phyloP scores from a whole-genome alignment of 1,284 basidiomycete species.

The Trichosporon faecale region DNA sequence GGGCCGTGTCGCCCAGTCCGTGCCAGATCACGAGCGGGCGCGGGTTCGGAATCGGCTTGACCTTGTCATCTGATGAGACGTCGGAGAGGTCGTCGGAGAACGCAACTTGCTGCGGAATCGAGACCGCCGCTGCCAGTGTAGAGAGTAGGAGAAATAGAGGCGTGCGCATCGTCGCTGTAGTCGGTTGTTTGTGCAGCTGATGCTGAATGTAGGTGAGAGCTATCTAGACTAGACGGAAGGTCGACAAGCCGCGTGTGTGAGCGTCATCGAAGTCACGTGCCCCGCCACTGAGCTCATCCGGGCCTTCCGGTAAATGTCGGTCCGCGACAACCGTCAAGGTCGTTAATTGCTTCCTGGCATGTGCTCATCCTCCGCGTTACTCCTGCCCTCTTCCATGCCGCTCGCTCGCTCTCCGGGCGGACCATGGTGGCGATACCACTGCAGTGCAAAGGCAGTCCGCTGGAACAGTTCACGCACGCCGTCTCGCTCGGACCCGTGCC shows the following conservation, averaged over 20 bases:
- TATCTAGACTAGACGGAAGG: background rate
- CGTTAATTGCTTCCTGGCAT: background rate
- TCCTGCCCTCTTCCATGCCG: too few species aligned
- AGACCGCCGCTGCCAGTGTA: background rate
- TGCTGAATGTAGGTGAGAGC: background rate
- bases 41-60: conserved; percentile 17
- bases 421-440: background rate
- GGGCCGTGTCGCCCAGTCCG: conserved; percentile 69
- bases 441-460: background rate
- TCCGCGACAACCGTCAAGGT: background rate
- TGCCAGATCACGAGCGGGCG: conserved; percentile 92
- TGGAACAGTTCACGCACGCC: too few species aligned
- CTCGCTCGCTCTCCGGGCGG: too few species aligned
- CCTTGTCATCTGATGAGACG: background rate
- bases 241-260: background rate
- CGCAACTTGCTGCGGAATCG: background rate
- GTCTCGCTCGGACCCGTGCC: background rate
- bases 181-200: background rate
- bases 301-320: too few species aligned
- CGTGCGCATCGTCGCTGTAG: background rate
- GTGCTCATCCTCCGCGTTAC: background rate
- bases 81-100: conserved; percentile 4
- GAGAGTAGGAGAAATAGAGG: background rate
- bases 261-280: background rate
- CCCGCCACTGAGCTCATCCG: background rate